These are phyloP conservation scores for Kazachstania viticola DNA, from an alignment of 805 yeast genomes.

Conservation along the genomic window DNA sequence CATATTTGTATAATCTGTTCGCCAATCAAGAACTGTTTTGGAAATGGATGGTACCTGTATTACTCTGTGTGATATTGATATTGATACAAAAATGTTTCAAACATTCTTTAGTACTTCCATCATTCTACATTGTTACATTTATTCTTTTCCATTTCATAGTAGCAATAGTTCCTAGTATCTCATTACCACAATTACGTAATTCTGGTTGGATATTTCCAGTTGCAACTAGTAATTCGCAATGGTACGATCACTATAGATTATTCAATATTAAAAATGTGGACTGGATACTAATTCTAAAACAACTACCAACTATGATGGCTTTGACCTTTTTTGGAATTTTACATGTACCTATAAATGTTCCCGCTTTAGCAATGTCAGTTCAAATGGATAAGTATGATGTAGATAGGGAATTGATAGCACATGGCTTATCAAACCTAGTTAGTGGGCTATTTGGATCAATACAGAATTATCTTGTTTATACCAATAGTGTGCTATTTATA, in stretches of 20 bases:
- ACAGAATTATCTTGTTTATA: conserved; percentile 90
- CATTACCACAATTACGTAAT: conserved; percentile 48
- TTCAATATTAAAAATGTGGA: conserved; percentile 64
- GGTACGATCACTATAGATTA: conserved; percentile 75
- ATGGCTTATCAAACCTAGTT: conserved; percentile 79
- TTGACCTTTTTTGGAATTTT: conserved; percentile 89
- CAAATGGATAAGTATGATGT: conserved; percentile 78
- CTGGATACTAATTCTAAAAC: conserved; percentile 55
- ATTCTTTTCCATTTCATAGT: conserved; percentile 58
- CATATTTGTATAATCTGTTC: conserved; percentile 38
- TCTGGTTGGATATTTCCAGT: conserved; percentile 73
- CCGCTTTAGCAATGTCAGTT: conserved; percentile 86
- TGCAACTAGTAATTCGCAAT: conserved; percentile 53
- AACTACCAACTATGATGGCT: conserved; percentile 90
- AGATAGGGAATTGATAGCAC: conserved; percentile 87
- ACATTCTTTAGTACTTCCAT: conserved; percentile 69
- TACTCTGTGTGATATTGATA: conserved; percentile 49
- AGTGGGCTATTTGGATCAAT: conserved; percentile 81
- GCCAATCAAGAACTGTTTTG: conserved; percentile 31
- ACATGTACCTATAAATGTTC: conserved; percentile 96
- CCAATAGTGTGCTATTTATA: conserved; percentile 83
- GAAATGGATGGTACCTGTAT: conserved; percentile 63
- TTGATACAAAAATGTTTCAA: conserved; percentile 47
- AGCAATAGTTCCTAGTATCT: conserved; percentile 52
- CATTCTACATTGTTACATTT: conserved; percentile 65